phyloP scores from a whole-genome alignment of 1,284 basidiomycete species.

The Vanrija pseudolonga region DNA sequence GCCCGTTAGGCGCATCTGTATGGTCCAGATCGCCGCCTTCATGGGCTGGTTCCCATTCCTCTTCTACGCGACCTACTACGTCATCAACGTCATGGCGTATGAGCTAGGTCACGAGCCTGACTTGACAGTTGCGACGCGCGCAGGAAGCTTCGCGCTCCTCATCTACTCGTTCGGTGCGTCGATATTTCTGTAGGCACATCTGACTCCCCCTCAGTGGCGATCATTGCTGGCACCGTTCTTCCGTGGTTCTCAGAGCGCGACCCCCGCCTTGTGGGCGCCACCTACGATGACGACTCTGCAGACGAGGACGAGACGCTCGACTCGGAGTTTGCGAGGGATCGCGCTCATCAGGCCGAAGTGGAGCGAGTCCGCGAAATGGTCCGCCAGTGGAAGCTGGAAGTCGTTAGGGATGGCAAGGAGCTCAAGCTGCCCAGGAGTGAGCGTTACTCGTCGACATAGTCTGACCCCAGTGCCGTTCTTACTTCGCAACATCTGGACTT shows the following conservation, averaged over 20 bases:
- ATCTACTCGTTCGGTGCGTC: constrained; percentile 76
- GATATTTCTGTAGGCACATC: not conserved
- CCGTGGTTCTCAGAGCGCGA: constrained; percentile 79
- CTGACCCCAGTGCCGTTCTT: constrained; percentile 65
- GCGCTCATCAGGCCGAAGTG: constrained; percentile 62
- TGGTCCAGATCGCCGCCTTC: constrained; percentile 59
- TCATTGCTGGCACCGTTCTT: constrained; percentile 73
- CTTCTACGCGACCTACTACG: constrained; percentile 91
- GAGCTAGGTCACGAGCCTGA: constrained; percentile 69
- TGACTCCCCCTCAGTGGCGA: constrained; percentile 65
- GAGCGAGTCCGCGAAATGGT: constrained; percentile 65
- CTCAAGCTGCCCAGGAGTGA: constrained; percentile 66
- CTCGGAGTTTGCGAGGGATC: constrained; percentile 50
- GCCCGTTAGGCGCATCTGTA: constrained; percentile 80
- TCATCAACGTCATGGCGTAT: constrained; percentile 83
- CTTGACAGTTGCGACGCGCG: constrained; percentile 73
- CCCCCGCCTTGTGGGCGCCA: constrained; percentile 58
- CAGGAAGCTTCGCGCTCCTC: constrained; percentile 83
- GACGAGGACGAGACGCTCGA: constrained; percentile 51
- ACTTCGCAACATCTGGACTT: constrained; percentile 86
- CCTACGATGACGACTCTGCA: constrained; percentile 51
- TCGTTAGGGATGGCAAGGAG: constrained; percentile 64
- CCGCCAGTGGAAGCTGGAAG: constrained; percentile 76
- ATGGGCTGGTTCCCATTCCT: constrained; percentile 82
- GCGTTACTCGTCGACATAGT: not conserved